phyloP scores from a whole-genome alignment of 2,329 filamentous ascomycete species.

The Aspergillus niger region DNA sequence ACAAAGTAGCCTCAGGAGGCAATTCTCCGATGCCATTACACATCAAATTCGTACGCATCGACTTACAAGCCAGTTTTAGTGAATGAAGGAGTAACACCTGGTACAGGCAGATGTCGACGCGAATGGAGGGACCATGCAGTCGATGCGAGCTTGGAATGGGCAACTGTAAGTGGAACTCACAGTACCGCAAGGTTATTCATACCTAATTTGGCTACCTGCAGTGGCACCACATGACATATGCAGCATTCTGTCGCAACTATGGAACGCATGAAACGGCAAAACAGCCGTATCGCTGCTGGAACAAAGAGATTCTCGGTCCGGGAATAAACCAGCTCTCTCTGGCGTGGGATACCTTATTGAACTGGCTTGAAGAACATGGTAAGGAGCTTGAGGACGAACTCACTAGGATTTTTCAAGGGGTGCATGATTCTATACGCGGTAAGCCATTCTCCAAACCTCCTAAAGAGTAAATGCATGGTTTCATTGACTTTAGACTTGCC shows the following conservation, averaged over 20 bases:
- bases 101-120: slow-evolving; percentile 3
- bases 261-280: slow-evolving; percentile 10
- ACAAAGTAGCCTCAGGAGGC: neutral
- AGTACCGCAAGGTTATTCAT: neutral
- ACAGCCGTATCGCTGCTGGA: slow-evolving; percentile 15
- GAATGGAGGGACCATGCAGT: slow-evolving; percentile 14
- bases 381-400: neutral
- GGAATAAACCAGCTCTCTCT: neutral
- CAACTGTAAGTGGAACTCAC: slow-evolving; percentile 9
- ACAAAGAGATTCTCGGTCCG: slow-evolving; percentile 15
- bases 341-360: neutral
- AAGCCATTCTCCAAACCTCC: neutral
- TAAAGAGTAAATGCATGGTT: too few species aligned
- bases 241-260: slow-evolving; percentile 21
- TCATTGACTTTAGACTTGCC: neutral
- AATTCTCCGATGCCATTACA: slow-evolving; percentile 6
- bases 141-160: slow-evolving; percentile 13
- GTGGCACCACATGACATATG: slow-evolving; percentile 17
- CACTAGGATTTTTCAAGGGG: neutral
- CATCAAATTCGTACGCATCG: slow-evolving; percentile 12
- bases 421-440: neutral
- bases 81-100: neutral
- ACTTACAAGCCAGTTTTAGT: too few species aligned
- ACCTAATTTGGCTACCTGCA: neutral
- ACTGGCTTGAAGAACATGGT: neutral